Evolutionary conservation across 2,329 filamentous ascomycete species (phyloP).

Genomic region (Fusarium citri): DNA sequence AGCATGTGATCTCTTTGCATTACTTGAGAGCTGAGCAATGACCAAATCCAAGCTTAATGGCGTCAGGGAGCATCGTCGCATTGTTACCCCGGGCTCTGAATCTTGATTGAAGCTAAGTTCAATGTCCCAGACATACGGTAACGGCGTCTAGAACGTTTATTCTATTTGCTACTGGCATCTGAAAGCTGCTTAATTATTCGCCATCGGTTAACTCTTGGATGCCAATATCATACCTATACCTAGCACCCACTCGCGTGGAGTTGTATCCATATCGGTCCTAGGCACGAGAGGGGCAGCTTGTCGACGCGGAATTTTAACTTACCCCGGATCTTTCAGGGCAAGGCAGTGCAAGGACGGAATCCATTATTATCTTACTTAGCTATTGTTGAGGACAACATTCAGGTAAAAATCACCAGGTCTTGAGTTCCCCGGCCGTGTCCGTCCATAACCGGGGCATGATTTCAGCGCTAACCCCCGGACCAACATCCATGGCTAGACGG

Average conservation of each 20-base stretch:
- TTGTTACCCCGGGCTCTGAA: neutral
- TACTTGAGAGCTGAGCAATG: neutral
- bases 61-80: constrained; percentile 4
- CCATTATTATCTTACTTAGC: neutral
- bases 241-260: constrained; percentile 27
- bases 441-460: constrained; percentile 21
- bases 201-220: neutral
- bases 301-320: constrained; percentile 2
- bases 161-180: neutral
- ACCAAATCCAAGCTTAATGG: constrained; percentile 1
- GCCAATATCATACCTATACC: neutral
- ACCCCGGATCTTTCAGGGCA: constrained; percentile 22
- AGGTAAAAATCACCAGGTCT: constrained; percentile 15
- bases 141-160: neutral
- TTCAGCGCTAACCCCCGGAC: constrained; percentile 38
- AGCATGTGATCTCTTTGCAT: constrained; percentile 9
- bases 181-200: neutral
- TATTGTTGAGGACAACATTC: constrained; percentile 1
- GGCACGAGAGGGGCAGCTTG: constrained; percentile 26
- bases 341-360: neutral
- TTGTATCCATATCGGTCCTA: constrained; percentile 1
- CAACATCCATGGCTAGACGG: constrained; percentile 6
- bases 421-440: constrained; percentile 24
- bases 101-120: neutral
- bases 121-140: constrained; percentile 2